A percentile compares a stretch with the other conserved stretches of the same genome.
Evolutionary conservation across 441 rosid genomes (phyloP).

Genomic region (Populus hybrid): DNA sequence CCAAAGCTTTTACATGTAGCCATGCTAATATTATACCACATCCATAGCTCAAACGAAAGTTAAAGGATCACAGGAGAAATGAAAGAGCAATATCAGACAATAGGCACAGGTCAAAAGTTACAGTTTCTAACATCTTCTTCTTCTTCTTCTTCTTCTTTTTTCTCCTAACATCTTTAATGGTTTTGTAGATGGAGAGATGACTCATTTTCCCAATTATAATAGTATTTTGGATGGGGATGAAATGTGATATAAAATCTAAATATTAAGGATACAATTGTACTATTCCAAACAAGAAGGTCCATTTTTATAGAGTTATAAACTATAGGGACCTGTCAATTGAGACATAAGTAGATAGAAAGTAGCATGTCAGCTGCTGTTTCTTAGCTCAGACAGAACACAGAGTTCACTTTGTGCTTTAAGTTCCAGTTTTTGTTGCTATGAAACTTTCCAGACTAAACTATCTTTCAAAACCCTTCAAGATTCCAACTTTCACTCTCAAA

Average conservation of each 20-base stretch:
- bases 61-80: background rate
- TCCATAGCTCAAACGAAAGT: background rate
- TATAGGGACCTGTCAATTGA: background rate
- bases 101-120: background rate
- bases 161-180: background rate
- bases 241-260: background rate
- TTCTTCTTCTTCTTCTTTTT: no score
- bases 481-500: slow-evolving; percentile 3
- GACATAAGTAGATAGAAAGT: background rate
- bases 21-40: background rate
- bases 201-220: background rate
- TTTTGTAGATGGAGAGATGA: background rate
- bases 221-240: background rate
- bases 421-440: background rate
- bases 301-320: background rate
- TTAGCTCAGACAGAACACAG: background rate
- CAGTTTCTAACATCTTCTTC: background rate
- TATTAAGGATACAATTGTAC: background rate
- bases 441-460: background rate
- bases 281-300: no score
- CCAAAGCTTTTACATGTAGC: background rate
- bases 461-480: background rate
- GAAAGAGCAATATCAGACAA: background rate
- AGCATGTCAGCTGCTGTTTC: background rate
- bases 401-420: background rate